Percentiles rank a stretch among this genome's conserved stretches.
These are phyloP conservation scores for Plectosphaerella cucumerina DNA, from an alignment of 2,329 filamentous ascomycete species.

Conservation along the genomic window DNA sequence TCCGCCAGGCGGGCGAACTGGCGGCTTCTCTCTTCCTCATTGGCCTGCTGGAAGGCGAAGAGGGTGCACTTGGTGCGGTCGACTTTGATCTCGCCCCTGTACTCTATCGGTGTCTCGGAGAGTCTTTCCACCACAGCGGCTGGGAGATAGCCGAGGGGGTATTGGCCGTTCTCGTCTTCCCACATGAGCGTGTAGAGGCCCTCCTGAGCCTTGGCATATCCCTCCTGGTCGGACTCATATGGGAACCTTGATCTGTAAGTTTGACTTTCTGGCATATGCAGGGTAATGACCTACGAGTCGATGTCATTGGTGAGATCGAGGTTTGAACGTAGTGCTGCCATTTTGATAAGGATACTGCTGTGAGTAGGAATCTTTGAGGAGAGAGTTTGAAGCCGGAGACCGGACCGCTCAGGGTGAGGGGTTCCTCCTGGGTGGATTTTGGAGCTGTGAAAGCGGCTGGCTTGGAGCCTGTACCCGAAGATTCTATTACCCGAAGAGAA, in stretches of 20 bases:
- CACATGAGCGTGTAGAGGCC: conserved; percentile 64
- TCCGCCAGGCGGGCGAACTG: conserved; percentile 51
- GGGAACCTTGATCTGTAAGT: conserved; percentile 59
- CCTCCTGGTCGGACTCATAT: conserved; percentile 59
- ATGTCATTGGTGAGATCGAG: conserved; percentile 50
- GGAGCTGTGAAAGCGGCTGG: no score
- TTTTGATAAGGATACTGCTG: conserved; percentile 7
- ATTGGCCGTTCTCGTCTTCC: conserved; percentile 56
- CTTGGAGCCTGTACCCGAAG: no score
- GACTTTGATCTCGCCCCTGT: conserved; percentile 58
- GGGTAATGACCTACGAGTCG: conserved; percentile 44
- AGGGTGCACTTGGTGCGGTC: conserved; percentile 58
- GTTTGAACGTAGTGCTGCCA: conserved; percentile 26
- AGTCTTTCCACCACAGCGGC: conserved; percentile 46
- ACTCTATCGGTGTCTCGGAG: conserved; percentile 35
- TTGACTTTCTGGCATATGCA: no score
- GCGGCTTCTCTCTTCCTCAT: conserved; percentile 58
- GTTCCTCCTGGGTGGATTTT: no score
- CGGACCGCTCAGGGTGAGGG: no score
- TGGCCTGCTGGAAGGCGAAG: conserved; percentile 54
- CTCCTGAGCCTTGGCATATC: conserved; percentile 51
- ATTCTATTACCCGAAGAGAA: no score
- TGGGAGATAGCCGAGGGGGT: conserved; percentile 60
- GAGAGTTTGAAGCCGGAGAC: no score
- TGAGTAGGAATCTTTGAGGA: no score